Base-by-base conservation (phyloP, 108 stramenopile genomes). In the Poteriospumella lacustris region DNA sequence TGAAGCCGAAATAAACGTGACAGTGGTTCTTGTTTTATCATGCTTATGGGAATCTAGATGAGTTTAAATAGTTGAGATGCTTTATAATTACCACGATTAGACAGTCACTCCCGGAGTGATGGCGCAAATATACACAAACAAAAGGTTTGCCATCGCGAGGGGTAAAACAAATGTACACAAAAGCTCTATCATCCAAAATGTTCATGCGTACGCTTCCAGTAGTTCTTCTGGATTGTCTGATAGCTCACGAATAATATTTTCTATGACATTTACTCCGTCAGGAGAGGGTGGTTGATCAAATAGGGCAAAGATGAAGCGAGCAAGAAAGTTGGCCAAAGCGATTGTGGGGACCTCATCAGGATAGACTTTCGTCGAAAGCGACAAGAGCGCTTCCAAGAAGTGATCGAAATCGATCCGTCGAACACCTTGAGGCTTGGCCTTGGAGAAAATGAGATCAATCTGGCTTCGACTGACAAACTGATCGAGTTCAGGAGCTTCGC, bases 371-470 rank as follows among this genome's bases (percentile, higher is more conserved):
- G 36, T 68, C 0, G 82, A 43, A 39, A 83, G 19, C 1, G n/a
- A 9, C 26, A 36, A 29, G 41, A 83, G 42, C 5, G 82, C 78
- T 19, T 79, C 58, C n/a, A 83, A 67, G 72, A 83, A 83, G 41
- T 83, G 78, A 39, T 73, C 58, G 68, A 79, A 83, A 69, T 76
- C 78, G 0, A 83, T 29, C 9, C 77, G 38, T 5, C 82, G 29
- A 1, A 77, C 78, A 0, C 2, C 40, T 26, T 59, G 62, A 24
- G 59, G 64, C 31, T 79, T 78, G 39, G 78, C 78, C 42, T 70
- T 77, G 3, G 77, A 68, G 72, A 82, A 82, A 36, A 82, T 75
- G n/a, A 82, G 40, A 70, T 83, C 82, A 39, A 83, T 79, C 3
- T 70, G 76, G 24, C 34, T 75, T 2, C 70, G 43, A 28, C 64